Percentiles rank a stretch among this genome's conserved stretches.
Conservation (phyloP, 108 stramenopile species). For the Hondaea fermentalgiana region DNA sequence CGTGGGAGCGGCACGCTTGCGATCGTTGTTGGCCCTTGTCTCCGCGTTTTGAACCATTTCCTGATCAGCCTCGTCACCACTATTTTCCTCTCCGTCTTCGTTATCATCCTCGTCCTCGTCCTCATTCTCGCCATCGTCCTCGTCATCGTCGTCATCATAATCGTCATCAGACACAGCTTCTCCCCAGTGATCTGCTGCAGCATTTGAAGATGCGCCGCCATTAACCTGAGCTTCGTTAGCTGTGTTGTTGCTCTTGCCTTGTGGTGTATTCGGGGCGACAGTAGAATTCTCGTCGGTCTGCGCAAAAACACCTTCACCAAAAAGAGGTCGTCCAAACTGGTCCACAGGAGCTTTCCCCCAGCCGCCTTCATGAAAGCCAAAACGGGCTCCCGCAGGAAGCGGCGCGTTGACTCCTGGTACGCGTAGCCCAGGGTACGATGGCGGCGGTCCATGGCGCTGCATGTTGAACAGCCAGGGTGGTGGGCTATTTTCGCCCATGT, state of each 20-base stretch:
- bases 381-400: slow-evolving; percentile 71
- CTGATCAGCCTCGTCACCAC: background rate
- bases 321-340: slow-evolving; percentile 72
- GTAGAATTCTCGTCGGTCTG: background rate
- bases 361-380: slow-evolving; percentile 87
- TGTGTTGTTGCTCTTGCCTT: background rate
- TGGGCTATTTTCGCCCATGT: slow-evolving; percentile 45
- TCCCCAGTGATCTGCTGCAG: slow-evolving; percentile 57
- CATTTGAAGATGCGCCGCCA: background rate
- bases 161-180: slow-evolving; percentile 59
- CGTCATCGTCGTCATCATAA: slow-evolving; percentile 57
- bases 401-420: slow-evolving; percentile 97
- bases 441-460: slow-evolving; percentile 97
- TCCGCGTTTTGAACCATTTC: background rate
- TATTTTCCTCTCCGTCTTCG: background rate
- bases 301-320: slow-evolving; percentile 61
- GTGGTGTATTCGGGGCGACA: too few relatives aligned
- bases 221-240: background rate
- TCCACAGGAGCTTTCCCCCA: slow-evolving; percentile 99
- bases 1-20: too few relatives aligned
- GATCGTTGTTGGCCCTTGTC: too few relatives aligned
- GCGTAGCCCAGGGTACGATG: slow-evolving; percentile 74
- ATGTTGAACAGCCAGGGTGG: slow-evolving; percentile 98
- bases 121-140: slow-evolving; percentile 56
- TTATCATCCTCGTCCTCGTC: slow-evolving; percentile 11